A percentile compares a stretch with the other conserved stretches of the same genome.
phyloP scores from a whole-genome alignment of 2,329 filamentous ascomycete species.

The Karstenula rhodostoma region DNA sequence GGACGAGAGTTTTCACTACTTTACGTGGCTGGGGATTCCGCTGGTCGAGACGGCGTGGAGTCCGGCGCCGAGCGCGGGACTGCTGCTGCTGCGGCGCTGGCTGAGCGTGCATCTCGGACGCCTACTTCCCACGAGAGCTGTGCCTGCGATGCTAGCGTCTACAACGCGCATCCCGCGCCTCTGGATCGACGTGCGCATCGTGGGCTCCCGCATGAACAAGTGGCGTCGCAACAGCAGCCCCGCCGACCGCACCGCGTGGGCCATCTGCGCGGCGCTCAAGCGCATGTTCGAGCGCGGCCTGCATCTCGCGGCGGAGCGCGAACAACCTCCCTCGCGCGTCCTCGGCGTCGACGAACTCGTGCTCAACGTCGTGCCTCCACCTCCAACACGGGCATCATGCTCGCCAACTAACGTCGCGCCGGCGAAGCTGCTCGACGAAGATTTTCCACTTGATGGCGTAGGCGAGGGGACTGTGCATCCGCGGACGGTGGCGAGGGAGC shows the following conservation, averaged over 20 bases:
- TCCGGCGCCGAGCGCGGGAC: slow-evolving; percentile 9
- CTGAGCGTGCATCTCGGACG: no score
- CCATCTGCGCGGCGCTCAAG: slow-evolving; percentile 45
- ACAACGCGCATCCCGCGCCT: slow-evolving; percentile 35
- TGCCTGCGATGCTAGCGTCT: slow-evolving; percentile 11
- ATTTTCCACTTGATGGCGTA: slow-evolving; percentile 27
- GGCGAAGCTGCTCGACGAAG: slow-evolving; percentile 27
- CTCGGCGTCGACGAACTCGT: slow-evolving; percentile 41
- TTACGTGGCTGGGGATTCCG: slow-evolving; percentile 42
- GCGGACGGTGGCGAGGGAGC: slow-evolving; percentile 35
- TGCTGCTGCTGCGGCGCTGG: slow-evolving; percentile 31
- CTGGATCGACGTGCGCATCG: slow-evolving; percentile 40
- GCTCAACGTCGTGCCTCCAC: slow-evolving; percentile 41
- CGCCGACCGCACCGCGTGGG: slow-evolving; percentile 42
- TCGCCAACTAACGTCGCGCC: slow-evolving; percentile 12
- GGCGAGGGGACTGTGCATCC: slow-evolving; percentile 36
- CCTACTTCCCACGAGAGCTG: not conserved
- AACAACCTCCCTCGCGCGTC: slow-evolving; percentile 13
- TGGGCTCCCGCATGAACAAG: slow-evolving; percentile 31
- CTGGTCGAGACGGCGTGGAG: slow-evolving; percentile 34
- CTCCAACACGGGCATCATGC: not conserved
- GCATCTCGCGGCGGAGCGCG: slow-evolving; percentile 23
- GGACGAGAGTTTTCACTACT: slow-evolving; percentile 40
- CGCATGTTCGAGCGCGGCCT: slow-evolving; percentile 38
- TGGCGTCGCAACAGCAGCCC: slow-evolving; percentile 27